Conservation (phyloP, 1,139 yeast species). For the Saccharomycopsis crataegensis region DNA sequence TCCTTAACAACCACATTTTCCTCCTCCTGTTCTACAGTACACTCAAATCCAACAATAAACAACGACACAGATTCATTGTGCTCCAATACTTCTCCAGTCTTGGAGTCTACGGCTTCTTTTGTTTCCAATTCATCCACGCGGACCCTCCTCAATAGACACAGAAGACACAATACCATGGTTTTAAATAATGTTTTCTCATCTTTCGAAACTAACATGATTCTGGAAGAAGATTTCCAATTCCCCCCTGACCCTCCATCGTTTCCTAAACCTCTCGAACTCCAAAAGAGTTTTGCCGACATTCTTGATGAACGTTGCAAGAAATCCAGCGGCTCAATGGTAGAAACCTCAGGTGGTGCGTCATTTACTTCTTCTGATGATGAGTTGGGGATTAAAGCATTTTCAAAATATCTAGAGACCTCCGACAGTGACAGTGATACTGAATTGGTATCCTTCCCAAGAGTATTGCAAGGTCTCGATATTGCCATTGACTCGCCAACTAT, state of each 20-base stretch:
- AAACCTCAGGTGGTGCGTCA: background rate
- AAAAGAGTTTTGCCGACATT: constrained; percentile 10
- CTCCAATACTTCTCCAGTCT: no score
- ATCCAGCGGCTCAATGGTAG: background rate
- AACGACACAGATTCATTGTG: no score
- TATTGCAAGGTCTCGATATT: no score
- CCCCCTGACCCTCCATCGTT: background rate
- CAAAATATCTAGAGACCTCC: constrained; percentile 7
- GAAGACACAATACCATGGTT: constrained; percentile 12
- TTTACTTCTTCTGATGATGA: background rate
- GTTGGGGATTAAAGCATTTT: background rate
- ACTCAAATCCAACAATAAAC: background rate
- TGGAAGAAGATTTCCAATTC: background rate
- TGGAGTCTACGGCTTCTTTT: no score
- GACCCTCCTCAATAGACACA: background rate
- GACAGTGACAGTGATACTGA: constrained; percentile 15
- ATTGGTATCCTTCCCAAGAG: background rate
- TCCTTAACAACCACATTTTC: background rate
- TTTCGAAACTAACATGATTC: constrained; percentile 2
- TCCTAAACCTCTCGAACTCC: background rate
- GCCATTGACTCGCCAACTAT: no score
- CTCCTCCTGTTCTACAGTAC: background rate
- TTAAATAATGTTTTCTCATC: constrained; percentile 8
- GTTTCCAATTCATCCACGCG: no score
- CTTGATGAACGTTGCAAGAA: constrained; percentile 2